Conservation (phyloP, 495 filamentous ascomycete genomes). For the Penicillium paxilli region DNA sequence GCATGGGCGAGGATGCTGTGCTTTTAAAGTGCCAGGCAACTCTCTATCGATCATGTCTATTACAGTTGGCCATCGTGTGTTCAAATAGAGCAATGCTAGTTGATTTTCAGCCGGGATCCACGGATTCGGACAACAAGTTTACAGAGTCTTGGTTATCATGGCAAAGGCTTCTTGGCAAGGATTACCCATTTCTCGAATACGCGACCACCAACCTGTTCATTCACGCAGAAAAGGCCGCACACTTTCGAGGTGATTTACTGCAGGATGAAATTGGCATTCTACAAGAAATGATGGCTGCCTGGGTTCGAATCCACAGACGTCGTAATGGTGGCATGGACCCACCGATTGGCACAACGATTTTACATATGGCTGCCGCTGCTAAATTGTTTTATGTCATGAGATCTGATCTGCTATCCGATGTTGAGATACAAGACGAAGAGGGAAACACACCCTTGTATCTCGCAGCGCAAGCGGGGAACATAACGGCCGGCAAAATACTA, state of each 20-base stretch:
- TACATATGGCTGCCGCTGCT: not conserved
- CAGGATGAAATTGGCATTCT: not conserved
- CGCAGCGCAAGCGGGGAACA: not conserved
- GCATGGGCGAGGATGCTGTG: not conserved
- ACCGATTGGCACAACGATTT: not conserved
- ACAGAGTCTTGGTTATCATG: no score
- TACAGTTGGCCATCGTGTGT: slow-evolving; percentile 1
- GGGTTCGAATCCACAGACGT: not conserved
- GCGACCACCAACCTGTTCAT: not conserved
- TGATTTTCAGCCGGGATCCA: no score
- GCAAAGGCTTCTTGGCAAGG: not conserved
- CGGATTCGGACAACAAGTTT: no score
- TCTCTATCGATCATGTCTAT: slow-evolving; percentile 9
- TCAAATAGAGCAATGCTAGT: not conserved
- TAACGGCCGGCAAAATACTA: not conserved
- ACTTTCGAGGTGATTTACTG: not conserved
- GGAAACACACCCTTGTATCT: not conserved
- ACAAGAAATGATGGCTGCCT: not conserved
- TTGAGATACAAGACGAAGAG: not conserved
- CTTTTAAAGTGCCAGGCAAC: not conserved
- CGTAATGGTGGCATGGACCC: not conserved
- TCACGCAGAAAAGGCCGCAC: not conserved
- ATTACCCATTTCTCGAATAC: not conserved
- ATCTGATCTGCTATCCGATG: not conserved
- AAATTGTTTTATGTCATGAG: not conserved